Conservation (phyloP, 352 stramenopile genomes). For the Plasmopara muralis region DNA sequence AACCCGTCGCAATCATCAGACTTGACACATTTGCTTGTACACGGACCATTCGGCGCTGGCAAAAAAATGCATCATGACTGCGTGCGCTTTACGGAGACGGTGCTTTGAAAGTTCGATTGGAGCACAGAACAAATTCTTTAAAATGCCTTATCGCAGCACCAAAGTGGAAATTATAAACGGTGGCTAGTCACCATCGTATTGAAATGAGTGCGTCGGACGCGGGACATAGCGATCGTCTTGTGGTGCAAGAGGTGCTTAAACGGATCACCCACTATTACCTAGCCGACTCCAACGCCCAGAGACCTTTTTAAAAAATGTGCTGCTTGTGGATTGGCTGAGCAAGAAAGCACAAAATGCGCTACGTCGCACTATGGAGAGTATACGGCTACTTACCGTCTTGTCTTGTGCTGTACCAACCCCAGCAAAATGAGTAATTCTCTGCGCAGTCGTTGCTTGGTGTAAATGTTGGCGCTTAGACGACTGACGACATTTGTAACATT, state of each 20-base stretch:
- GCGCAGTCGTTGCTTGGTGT: constrained; percentile 91
- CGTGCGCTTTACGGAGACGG: constrained; percentile 93
- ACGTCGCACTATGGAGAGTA: constrained; percentile 97
- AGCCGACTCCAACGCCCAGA: constrained; percentile 65
- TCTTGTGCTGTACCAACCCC: constrained; percentile 96
- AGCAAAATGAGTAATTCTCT: constrained; percentile 98
- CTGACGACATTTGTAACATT: constrained; percentile 88
- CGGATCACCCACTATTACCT: constrained; percentile 95
- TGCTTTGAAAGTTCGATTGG: constrained; percentile 85
- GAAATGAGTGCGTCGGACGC: constrained; percentile 98
- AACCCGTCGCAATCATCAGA: constrained; percentile 78
- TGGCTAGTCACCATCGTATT: constrained; percentile 98
- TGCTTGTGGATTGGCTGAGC: constrained; percentile 96
- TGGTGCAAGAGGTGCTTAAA: constrained; percentile 99
- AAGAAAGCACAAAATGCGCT: constrained; percentile 96
- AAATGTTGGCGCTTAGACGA: constrained; percentile 88
- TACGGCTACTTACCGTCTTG: constrained; percentile 92
- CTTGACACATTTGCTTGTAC: constrained; percentile 96
- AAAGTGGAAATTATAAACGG: constrained; percentile 96
- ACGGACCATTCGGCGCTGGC: constrained; percentile 94
- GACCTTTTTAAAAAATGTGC: constrained; percentile 87
- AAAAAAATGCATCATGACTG: constrained; percentile 99
- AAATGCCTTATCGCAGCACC: constrained; percentile 73
- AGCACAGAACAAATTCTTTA: constrained; percentile 94
- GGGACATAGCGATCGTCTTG: constrained; percentile 93